Evolutionary conservation across 2,329 filamentous ascomycete genomes (phyloP).

Genomic region (Apiospora arundinis): DNA sequence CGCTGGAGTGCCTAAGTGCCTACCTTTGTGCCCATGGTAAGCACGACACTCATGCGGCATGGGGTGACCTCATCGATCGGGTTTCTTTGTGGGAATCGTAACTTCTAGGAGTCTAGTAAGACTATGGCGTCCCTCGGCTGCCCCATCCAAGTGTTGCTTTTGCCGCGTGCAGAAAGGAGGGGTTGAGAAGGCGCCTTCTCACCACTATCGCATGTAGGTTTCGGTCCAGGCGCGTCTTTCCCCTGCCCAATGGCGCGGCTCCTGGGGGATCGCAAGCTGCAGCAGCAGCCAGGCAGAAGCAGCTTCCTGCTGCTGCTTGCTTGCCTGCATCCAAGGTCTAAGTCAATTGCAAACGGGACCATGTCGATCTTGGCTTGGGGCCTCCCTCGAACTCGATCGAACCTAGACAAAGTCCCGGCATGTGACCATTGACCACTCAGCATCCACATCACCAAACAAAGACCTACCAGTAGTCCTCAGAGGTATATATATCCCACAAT

Average conservation of each 20-base stretch:
- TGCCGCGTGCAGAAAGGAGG: background rate
- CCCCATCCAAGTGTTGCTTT: constrained; percentile 14
- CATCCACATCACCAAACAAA: background rate
- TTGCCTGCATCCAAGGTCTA: background rate
- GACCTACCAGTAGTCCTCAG: background rate
- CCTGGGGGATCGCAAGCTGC: background rate
- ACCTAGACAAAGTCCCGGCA: background rate
- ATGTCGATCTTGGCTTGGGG: background rate
- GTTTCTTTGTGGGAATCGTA: constrained; percentile 1
- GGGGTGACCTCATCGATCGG: background rate
- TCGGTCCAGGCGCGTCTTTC: background rate
- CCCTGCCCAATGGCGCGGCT: background rate
- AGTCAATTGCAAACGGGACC: background rate
- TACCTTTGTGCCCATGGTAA: background rate
- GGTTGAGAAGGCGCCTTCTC: background rate
- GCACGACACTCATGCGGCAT: background rate
- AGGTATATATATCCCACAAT: constrained; percentile 5
- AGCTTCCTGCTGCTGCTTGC: background rate
- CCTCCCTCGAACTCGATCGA: background rate
- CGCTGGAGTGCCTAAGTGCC: background rate
- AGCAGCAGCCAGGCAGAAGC: background rate
- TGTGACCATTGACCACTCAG: constrained; percentile 14
- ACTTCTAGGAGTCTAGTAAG: background rate
- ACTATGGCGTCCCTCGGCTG: constrained; percentile 5
- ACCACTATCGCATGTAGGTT: background rate